Conservation (phyloP, 2,329 filamentous ascomycete species). For the Aspergillus aculeatinus region DNA sequence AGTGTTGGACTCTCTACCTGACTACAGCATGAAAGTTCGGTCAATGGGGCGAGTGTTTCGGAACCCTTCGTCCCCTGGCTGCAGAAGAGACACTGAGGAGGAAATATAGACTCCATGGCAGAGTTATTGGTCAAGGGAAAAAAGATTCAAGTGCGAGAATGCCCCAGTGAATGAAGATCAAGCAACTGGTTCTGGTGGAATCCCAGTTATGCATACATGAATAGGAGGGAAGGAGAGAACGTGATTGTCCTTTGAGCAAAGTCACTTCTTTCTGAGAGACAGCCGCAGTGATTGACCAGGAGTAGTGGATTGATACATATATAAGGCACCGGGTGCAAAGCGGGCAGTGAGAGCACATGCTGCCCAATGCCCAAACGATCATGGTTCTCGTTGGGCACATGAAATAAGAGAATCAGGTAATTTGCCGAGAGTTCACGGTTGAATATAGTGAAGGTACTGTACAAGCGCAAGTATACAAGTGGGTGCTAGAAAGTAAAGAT, state of each 20-base stretch:
- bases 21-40: slow-evolving; percentile 40
- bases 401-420: neutral
- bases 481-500: too few relatives aligned
- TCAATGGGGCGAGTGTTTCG: slow-evolving; percentile 35
- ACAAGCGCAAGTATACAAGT: too few relatives aligned
- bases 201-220: too few relatives aligned
- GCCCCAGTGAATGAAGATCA: too few relatives aligned
- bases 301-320: neutral
- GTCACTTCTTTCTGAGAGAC: neutral
- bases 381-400: neutral
- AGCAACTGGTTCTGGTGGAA: too few relatives aligned
- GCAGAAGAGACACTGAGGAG: slow-evolving; percentile 42
- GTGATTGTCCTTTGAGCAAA: too few relatives aligned
- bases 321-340: neutral
- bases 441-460: neutral
- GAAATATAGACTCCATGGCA: slow-evolving; percentile 38
- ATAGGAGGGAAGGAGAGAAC: too few relatives aligned
- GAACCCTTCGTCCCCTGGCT: slow-evolving; percentile 40
- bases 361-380: neutral
- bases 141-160: neutral
- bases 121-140: neutral
- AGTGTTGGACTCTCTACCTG: slow-evolving; percentile 36
- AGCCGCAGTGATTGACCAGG: neutral
- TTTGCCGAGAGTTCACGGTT: neutral
- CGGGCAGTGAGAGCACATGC: neutral